A percentile compares a stretch with the other conserved stretches of the same genome.
Evolutionary conservation across 139 green algal species (phyloP).

Genomic region (Coccomyxa sp.): DNA sequence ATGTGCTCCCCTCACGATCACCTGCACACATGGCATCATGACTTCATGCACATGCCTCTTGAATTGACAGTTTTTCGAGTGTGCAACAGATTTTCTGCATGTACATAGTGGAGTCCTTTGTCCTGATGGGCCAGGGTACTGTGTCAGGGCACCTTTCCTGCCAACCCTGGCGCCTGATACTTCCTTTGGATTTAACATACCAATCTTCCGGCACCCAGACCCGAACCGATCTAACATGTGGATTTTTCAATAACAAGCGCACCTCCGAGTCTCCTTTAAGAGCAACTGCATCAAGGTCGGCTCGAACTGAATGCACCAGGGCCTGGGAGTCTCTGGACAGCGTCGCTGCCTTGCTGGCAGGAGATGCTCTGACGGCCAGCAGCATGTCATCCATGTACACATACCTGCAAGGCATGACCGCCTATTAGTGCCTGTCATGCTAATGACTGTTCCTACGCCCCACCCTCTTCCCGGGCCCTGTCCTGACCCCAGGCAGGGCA

Average conservation of each 20-base stretch:
- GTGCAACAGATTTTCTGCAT: not conserved
- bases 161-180: no score
- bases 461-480: not conserved
- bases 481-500: not conserved
- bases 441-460: not conserved
- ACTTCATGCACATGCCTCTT: not conserved
- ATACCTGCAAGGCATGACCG: constrained; percentile 10
- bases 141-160: constrained; percentile 4
- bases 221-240: no score
- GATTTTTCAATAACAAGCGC: not conserved
- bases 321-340: constrained; percentile 17
- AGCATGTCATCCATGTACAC: constrained; percentile 12
- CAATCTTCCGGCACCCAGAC: no score
- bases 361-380: constrained; percentile 10
- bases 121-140: not conserved
- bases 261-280: not conserved
- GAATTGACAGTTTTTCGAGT: not conserved
- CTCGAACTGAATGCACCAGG: not conserved
- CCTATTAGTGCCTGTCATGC: not conserved
- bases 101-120: not conserved
- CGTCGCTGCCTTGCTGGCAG: constrained; percentile 14
- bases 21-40: constrained; percentile 3
- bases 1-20: constrained; percentile 22
- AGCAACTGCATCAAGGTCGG: not conserved
- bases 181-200: no score